Evolutionary conservation across 768 basidiomycete genomes (phyloP).

Genomic region (Trametes elegans): DNA sequence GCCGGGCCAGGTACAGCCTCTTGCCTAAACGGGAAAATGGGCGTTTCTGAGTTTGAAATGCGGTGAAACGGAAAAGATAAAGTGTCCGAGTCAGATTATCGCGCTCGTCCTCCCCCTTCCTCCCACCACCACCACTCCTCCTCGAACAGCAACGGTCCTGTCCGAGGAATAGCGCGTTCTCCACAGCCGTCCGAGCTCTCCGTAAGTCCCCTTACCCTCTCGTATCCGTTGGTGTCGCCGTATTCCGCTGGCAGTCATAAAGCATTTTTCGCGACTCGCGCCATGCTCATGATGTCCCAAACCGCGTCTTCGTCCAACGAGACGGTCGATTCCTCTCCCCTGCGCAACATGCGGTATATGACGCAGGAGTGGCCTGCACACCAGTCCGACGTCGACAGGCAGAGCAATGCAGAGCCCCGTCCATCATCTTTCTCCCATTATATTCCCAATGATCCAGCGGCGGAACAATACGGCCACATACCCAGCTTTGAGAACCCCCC

Average conservation of each 20-base stretch:
- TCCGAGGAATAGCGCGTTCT: slow-evolving; percentile 13
- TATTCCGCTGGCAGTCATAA: slow-evolving; percentile 21
- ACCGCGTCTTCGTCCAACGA: slow-evolving; percentile 12
- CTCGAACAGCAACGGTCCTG: slow-evolving; percentile 21
- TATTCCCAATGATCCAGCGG: slow-evolving; percentile 12
- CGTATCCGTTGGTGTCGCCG: slow-evolving; percentile 15
- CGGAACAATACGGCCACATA: slow-evolving; percentile 22
- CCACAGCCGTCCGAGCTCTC: slow-evolving; percentile 16
- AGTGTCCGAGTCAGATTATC: slow-evolving; percentile 26
- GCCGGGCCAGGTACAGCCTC: slow-evolving; percentile 17
- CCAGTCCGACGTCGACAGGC: slow-evolving; percentile 1
- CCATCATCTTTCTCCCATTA: slow-evolving; percentile 17
- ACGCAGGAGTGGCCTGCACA: slow-evolving; percentile 19
- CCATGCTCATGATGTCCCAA: slow-evolving; percentile 13
- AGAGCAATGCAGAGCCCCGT: not conserved
- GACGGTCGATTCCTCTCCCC: slow-evolving; percentile 10
- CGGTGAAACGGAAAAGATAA: slow-evolving; percentile 22
- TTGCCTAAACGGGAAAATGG: slow-evolving; percentile 9
- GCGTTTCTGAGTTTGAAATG: slow-evolving; percentile 33
- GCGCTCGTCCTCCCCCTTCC: slow-evolving; percentile 18
- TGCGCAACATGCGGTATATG: slow-evolving; percentile 19
- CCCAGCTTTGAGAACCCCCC: slow-evolving; percentile 22
- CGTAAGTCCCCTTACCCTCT: slow-evolving; percentile 13
- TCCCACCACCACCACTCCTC: slow-evolving; percentile 21
- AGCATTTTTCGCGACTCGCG: slow-evolving; percentile 16